Base-by-base conservation (phyloP, 108 stramenopile genomes). In the Pseudonitzschia pungens region DNA sequence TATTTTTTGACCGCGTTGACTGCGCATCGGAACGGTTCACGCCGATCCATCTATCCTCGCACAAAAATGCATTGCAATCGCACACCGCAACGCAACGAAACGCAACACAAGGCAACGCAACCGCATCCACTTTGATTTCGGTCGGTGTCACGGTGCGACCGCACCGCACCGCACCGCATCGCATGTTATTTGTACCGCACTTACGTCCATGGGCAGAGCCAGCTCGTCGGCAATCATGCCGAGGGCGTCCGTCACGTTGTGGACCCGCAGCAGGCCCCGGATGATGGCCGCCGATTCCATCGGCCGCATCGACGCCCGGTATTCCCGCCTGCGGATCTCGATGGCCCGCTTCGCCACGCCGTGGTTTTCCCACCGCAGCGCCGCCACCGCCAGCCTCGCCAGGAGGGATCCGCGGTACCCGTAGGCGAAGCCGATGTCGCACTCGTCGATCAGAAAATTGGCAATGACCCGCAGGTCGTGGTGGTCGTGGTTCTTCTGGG, bases 261-360 rank as follows among this genome's bases (percentile, higher is more conserved):
- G 77, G 7, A 80, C 77, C 15, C 90, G 80, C 33, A 90, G 60
- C 22, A 94, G 66, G 24, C 90, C 90, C 28, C 93, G 79, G 56
- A 92, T 77, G 32, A 94, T 86, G 0, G 93, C 90, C 12, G 89
- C 86, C 21, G 87, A 87, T 72, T 91, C 93, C 80, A 92, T 73
- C 1, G 93, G 90, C 7, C 83, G 66, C 83, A 92, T 88, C 36
- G 81, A 82, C 1, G 86, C 65, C 32, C 83, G 69, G 76, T 89
- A 83, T 10, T 78, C 74, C 22, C 58, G 70, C 15, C 81, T 68
- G 45, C 93, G 84, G 70, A 84, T 81, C 27, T 81, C 74, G 65
- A 94, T 85, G 43, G 89, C 91, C 53, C 77, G 59, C 70, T 71
- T 26, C 21, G 93, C 93, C 29, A 94, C 74, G 57, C 69, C 53